Conservation (phyloP, 1,284 basidiomycete genomes). For the Singerocomus inundabilis region DNA sequence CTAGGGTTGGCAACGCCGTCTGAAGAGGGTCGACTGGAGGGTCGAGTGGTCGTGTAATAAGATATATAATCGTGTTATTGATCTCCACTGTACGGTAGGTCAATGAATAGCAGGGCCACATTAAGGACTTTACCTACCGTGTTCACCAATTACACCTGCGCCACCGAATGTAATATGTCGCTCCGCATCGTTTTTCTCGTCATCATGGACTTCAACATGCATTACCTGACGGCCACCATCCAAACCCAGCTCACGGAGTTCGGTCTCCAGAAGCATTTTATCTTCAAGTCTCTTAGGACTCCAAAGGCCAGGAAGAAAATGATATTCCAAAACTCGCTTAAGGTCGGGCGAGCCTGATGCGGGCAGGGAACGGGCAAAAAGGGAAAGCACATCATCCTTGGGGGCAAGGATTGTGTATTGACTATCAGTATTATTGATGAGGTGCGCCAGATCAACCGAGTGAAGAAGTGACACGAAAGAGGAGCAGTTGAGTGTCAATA, state of each 20-base stretch:
- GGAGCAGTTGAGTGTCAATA: slow-evolving; percentile 87
- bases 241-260: slow-evolving; percentile 67
- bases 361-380: slow-evolving; percentile 58
- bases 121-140: slow-evolving; percentile 48
- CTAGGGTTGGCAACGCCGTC: slow-evolving; percentile 79
- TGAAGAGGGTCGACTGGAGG: slow-evolving; percentile 83
- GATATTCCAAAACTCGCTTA: slow-evolving; percentile 72
- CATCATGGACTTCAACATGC: slow-evolving; percentile 60
- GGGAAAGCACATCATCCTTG: slow-evolving; percentile 77
- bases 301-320: slow-evolving; percentile 83
- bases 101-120: slow-evolving; percentile 4
- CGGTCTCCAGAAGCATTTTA: slow-evolving; percentile 78
- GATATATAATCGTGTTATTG: slow-evolving; percentile 85
- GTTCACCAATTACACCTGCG: slow-evolving; percentile 76
- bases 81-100: slow-evolving; percentile 53
- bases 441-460: slow-evolving; percentile 71
- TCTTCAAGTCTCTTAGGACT: slow-evolving; percentile 66
- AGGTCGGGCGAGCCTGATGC: slow-evolving; percentile 65
- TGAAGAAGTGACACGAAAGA: slow-evolving; percentile 87
- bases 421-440: slow-evolving; percentile 75
- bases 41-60: slow-evolving; percentile 79
- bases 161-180: slow-evolving; percentile 81
- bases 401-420: slow-evolving; percentile 87
- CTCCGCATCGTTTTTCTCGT: slow-evolving; percentile 43
- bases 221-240: slow-evolving; percentile 72